A percentile compares a stretch with the other conserved stretches of the same genome.
phyloP scores from a whole-genome alignment of 192 early-diverging fungal genomes.

The Diversispora epigaea region DNA sequence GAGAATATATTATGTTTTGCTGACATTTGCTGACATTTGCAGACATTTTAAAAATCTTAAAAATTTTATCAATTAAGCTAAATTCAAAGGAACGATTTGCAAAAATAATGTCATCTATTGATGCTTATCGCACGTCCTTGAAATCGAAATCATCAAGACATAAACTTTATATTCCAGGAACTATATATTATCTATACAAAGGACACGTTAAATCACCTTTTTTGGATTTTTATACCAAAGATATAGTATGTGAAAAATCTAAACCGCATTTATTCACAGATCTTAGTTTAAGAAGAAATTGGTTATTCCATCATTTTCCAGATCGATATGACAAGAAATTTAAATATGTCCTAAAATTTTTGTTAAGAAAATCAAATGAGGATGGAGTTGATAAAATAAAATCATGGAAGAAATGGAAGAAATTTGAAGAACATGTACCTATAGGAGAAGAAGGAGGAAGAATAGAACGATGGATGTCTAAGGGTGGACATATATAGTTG shows the following conservation, averaged over 20 bases:
- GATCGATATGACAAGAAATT: slow-evolving; percentile 45
- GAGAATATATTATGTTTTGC: background rate
- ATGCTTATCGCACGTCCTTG: slow-evolving; percentile 3
- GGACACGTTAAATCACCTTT: slow-evolving; percentile 32
- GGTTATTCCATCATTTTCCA: slow-evolving; percentile 48
- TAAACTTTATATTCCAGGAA: slow-evolving; percentile 37
- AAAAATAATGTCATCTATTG: slow-evolving; percentile 15
- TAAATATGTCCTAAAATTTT: slow-evolving; percentile 32
- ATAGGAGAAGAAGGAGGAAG: background rate
- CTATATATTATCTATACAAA: slow-evolving; percentile 42
- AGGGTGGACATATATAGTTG: slow-evolving; percentile 5
- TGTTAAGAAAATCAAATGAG: background rate
- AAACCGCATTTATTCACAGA: slow-evolving; percentile 39
- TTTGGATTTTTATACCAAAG: slow-evolving; percentile 41
- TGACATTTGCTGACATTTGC: background rate
- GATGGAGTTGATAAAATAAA: background rate
- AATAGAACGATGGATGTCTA: slow-evolving; percentile 17
- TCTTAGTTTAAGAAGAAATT: slow-evolving; percentile 39
- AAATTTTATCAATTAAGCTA: background rate
- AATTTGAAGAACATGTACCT: background rate
- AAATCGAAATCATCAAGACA: slow-evolving; percentile 6
- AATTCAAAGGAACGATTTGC: slow-evolving; percentile 10
- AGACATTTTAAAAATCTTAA: background rate
- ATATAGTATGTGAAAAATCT: slow-evolving; percentile 43
- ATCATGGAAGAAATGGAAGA: slow-evolving; percentile 8